Conservation (phyloP, 1,284 basidiomycete genomes). For the Bjerkandera adusta region DNA sequence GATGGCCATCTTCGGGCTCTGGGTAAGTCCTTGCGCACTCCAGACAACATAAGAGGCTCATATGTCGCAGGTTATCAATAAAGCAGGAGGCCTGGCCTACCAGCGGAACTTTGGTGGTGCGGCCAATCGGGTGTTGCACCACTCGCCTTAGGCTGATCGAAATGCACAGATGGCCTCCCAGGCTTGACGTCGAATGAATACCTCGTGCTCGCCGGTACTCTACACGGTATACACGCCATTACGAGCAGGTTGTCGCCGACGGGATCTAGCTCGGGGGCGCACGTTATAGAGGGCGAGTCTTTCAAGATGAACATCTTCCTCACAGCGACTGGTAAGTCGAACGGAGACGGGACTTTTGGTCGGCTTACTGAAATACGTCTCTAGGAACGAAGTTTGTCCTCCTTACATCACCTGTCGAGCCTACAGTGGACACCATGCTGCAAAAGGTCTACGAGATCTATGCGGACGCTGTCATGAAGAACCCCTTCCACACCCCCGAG, state of each 20-base stretch:
- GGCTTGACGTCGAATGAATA: slow-evolving; percentile 94
- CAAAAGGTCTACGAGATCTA: slow-evolving; percentile 90
- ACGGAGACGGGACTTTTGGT: neutral
- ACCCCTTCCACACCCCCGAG: slow-evolving; percentile 97
- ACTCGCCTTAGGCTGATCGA: slow-evolving; percentile 17
- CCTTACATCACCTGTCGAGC: slow-evolving; percentile 77
- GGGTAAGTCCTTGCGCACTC: slow-evolving; percentile 49
- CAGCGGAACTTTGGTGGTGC: slow-evolving; percentile 87
- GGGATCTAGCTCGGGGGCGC: slow-evolving; percentile 81
- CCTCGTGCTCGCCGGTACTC: slow-evolving; percentile 93
- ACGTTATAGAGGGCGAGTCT: slow-evolving; percentile 92
- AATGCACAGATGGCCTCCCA: slow-evolving; percentile 78
- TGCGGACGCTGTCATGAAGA: slow-evolving; percentile 97
- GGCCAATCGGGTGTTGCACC: slow-evolving; percentile 17
- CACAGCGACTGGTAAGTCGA: slow-evolving; percentile 85
- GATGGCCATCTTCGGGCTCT: slow-evolving; percentile 78
- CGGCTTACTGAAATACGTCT: slow-evolving; percentile 2
- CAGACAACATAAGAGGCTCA: neutral
- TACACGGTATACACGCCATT: slow-evolving; percentile 98
- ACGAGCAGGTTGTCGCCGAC: slow-evolving; percentile 89
- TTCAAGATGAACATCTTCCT: slow-evolving; percentile 90
- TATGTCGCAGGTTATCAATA: slow-evolving; percentile 86
- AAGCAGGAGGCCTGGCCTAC: slow-evolving; percentile 96
- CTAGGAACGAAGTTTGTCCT: slow-evolving; percentile 97
- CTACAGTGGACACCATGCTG: slow-evolving; percentile 68